Percentiles rank a stretch among this genome's conserved stretches.
These are phyloP conservation scores for Plasmodium yoelii DNA, from an alignment of 169 alveolate genomes.

Conservation along the genomic window DNA sequence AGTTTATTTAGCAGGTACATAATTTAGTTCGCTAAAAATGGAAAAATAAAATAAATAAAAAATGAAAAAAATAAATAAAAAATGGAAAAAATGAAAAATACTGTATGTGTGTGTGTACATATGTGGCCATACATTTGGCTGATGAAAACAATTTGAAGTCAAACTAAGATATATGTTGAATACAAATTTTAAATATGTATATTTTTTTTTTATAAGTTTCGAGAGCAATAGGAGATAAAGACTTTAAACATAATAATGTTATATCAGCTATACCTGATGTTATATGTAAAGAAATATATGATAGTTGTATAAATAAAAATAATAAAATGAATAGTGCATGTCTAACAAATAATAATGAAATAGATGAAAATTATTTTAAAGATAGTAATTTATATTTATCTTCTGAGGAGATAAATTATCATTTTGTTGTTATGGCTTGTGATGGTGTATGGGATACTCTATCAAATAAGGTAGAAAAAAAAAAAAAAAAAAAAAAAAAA, in stretches of 20 bases:
- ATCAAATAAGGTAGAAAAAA: conserved; percentile 39
- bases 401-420: conserved; percentile 59
- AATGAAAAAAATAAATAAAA: too few relatives aligned
- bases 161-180: background rate
- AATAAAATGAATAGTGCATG: background rate
- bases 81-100: background rate
- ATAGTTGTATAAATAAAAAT: background rate
- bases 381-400: conserved; percentile 41
- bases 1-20: conserved; percentile 68
- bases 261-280: conserved; percentile 73
- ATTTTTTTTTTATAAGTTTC: conserved; percentile 39
- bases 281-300: conserved; percentile 52
- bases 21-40: background rate
- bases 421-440: conserved; percentile 73
- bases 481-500: too few relatives aligned
- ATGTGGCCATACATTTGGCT: too few relatives aligned
- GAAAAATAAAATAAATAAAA: too few relatives aligned
- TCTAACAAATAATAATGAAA: background rate
- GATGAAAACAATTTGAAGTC: too few relatives aligned
- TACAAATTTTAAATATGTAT: background rate
- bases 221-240: conserved; percentile 74
- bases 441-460: conserved; percentile 77
- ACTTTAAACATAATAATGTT: conserved; percentile 55
- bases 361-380: conserved; percentile 38
- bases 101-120: too few relatives aligned